Base-by-base conservation (phyloP, 805 yeast genomes). In the Hanseniaspora lindneri region DNA sequence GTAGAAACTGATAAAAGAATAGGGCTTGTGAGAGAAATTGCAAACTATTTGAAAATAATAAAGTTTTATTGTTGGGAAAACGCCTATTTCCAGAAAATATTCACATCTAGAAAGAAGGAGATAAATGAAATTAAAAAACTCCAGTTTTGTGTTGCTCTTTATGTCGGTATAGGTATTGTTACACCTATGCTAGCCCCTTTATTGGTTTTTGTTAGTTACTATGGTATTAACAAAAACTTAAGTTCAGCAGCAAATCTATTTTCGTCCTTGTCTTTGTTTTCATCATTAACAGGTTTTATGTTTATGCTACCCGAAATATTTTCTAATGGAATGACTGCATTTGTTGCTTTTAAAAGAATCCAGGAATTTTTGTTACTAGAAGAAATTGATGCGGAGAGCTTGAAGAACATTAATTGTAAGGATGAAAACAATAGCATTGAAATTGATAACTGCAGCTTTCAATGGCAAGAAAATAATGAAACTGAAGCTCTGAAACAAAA, bases 31-130 rank as follows among this genome's bases (percentile, higher is more conserved):
- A 74, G 78, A 54, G 84, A 79, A 57, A 70, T 77, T 11, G 62
- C 79, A 51, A 70, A 69, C 54, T 70, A 74, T 55, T 71, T 79
- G 64, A 77, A 75, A 55, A 71, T 80, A 59, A 80, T 84, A 62
- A 84, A 84, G 65, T 80, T 71, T 60, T 85, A 83, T 59, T 77
- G 88, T 2, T 84, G 94, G 94, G 94, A 85, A 64, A 69, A 69
- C 13, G 83, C 94, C 1, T 85, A 82, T 60, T 66, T 68, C 39
- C 61, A 68, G 8, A 61, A 71, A 39, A 70, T 85, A 33, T 56
- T 72, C 3, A 66, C 65, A 3, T 64, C 74, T 16, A 71, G 95
- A 55, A 54, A 56, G 1, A 58, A 64, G 16, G 94, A 84, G 61
- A 75, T 80, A 73, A 53, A 54, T 2, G 63, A 66, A 42, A 67